Base-by-base conservation (phyloP, 2,329 filamentous ascomycete genomes). In the Stenocarpella maydis region DNA sequence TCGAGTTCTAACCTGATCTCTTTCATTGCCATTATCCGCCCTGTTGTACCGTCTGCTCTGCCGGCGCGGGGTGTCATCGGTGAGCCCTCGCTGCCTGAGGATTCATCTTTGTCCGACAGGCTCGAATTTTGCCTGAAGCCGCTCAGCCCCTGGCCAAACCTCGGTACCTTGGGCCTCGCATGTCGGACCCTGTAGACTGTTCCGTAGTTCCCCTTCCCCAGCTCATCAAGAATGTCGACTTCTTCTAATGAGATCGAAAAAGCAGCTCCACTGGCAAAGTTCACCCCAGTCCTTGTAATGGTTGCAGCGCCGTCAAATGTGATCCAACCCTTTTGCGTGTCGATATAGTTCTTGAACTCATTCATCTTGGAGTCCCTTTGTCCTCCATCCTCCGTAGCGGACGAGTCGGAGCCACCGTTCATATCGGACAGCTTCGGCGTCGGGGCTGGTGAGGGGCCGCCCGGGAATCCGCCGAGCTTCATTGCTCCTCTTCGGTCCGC, bases 21-120 rank as follows among this genome's bases (percentile, higher is more conserved):
- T 80, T 99, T 99, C 96, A 99, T 99, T 17, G 96, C 96, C 96
- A 99, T 98, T 70, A 97, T 86, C 61, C 92, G 88, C 21, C 95
- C 94, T 0, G 90, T 90, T 0, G 87, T 88, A 5, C 82, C 82
- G 58, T 80, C 74, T 55, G 73, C 76, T n/a, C 69, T 71, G 34
- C 74, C 74, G 28, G 68, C 41, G 2, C 72, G 60, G 3, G 73
- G 74, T 10, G 68, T 74, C 31, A 74, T 71, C n/a, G 77, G 76
- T 55, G 74, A 79, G 28, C 73, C 69, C 17, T 79, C 78, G 15
- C 74, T 70, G 0, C 74, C 68, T 0, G 77, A 76, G 0, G 77
- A 76, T 14, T 77, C 76, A 4, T 78, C 74, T 6, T 74, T 70
- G 14, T 80, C 79, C 21, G 82, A 79, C 24, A 81, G 73, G 26